Base-by-base conservation (phyloP, 1,139 yeast genomes). In the Candida sp. region DNA sequence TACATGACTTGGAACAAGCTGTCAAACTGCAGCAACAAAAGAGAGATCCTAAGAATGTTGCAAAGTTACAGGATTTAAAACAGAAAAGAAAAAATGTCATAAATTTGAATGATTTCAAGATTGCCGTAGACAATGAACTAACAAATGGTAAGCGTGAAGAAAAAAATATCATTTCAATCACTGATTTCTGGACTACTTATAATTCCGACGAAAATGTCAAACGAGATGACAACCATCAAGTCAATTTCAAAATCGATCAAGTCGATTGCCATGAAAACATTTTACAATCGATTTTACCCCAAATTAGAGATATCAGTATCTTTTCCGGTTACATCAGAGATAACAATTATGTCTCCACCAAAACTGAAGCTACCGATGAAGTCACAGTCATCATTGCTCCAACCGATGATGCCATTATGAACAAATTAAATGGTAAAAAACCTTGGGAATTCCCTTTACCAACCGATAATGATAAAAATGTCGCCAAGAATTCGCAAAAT, bases 381-480 rank as follows among this genome's bases (percentile, higher is more conserved):
- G 57, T 67, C 36, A 63, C 79, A 62, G 68, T 77, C 49, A 64
- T 84, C 5, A 73, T 84, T 53, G 83, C 88, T 3, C 90, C 91
- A 5, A 66, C 77, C 2, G 77, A 84, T 55, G 59, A 61, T 21
- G 87, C 87, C 4, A 65, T 84, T 23, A 63, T 56, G 32, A 48
- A 46, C 29, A 60, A 63, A 58, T 50, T 61, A 53, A 32, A 56
- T 63, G 60, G 57, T 46, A 39, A 61, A 47, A 84, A 84, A 55
- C 90, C 90, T 32, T 84, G 90, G 90, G 81, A 82, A 55, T 84
- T 81, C 57, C 90, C 91, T 1, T 60, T 55, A 7, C 47, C 64
- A 1, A 62, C 80, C 15, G 68, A 65, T 5, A 51, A 49, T 19
- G 57, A 52, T 11, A 68, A 58, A 12, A 69, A 68, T 34, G 64